Base-by-base conservation (phyloP, 2,329 filamentous ascomycete species). In the Hymenoscyphus fructigenus region DNA sequence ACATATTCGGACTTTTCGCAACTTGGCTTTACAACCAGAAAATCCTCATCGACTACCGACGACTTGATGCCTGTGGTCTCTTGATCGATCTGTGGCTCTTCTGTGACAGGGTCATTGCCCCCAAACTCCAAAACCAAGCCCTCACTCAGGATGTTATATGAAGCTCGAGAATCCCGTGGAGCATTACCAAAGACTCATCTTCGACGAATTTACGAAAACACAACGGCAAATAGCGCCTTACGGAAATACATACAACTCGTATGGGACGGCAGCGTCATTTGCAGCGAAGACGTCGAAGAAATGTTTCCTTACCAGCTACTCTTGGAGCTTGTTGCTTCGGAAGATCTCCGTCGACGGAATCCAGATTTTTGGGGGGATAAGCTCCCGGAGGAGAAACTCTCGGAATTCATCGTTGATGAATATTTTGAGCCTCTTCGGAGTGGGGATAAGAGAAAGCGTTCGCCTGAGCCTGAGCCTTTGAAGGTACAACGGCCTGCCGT, bases 61-160 rank as follows among this genome's bases (percentile, higher is more conserved):
- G 23, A 36, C 26, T 34, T 14, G 29, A 23, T 2, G 20, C 57
- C 2, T 41, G 29, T 23, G 17, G 29, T 41, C 20, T 26, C 17
- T 34, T 41, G 15, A 59, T 59, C 20, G 29, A 41, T 20, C 28
- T 41, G 17, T 59, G 57, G 57, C 20, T 59, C 12, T 34, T 59
- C 14, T 28, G 26, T 2, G 57, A 59, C 20, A 20, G 57, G n/a
- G 5, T 26, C 15, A 36, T 41, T 5, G 29, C 32, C 14, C 57
- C 29, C 6, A 59, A 41, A 20, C 57, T 59, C 17, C 32, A 41
- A 23, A 41, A 59, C 34, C 5, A 41, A 9, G 14, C 53, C 26
- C 5, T 57, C 26, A 20, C 5, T 57, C 26, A 20, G 15, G 14
- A 57, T 29, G 12, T 32, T 47, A 28, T 20, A 47, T 38, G 57